A percentile compares a stretch with the other conserved stretches of the same genome.
Conservation (phyloP, 1,139 yeast species). For the Petasospora fabianii region DNA sequence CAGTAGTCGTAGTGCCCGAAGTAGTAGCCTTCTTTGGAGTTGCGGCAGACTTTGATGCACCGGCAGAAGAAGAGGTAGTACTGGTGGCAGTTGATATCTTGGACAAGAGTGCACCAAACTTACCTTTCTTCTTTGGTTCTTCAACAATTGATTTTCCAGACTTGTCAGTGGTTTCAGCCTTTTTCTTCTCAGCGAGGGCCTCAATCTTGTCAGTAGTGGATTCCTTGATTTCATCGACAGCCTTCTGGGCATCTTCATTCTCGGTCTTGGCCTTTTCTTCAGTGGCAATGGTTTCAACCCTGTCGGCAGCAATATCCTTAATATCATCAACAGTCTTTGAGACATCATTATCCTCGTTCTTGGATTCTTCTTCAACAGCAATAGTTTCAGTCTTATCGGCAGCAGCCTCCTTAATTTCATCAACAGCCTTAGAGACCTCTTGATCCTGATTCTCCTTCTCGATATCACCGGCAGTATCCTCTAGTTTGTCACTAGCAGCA, state of each 20-base stretch:
- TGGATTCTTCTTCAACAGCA: slow-evolving; percentile 1
- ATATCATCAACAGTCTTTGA: slow-evolving; percentile 1
- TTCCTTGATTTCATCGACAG: slow-evolving; percentile 7
- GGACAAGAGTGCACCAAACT: slow-evolving; percentile 8
- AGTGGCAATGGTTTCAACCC: slow-evolving; percentile 1
- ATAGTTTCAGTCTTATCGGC: slow-evolving; percentile 3
- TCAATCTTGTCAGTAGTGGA: slow-evolving; percentile 6
- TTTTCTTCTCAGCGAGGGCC: neutral
- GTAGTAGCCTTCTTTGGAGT: slow-evolving; percentile 3
- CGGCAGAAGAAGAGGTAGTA: slow-evolving; percentile 2
- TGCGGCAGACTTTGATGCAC: slow-evolving; percentile 4
- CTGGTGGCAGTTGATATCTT: slow-evolving; percentile 6
- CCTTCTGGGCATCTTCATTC: neutral
- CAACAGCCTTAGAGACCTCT: neutral
- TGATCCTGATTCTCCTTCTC: slow-evolving; percentile 2
- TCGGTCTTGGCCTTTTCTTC: slow-evolving; percentile 1
- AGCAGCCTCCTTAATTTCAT: slow-evolving; percentile 3
- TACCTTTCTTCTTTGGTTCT: slow-evolving; percentile 7
- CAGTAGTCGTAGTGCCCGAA: neutral
- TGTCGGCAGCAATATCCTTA: slow-evolving; percentile 6
- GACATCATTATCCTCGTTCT: slow-evolving; percentile 2
- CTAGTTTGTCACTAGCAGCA: slow-evolving; percentile 7
- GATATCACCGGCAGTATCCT: slow-evolving; percentile 1
- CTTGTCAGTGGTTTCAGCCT: slow-evolving; percentile 1
- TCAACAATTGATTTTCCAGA: neutral